These are phyloP conservation scores for Tolypocladium inflatum DNA, from an alignment of 2,329 filamentous ascomycete genomes.

Conservation along the genomic window DNA sequence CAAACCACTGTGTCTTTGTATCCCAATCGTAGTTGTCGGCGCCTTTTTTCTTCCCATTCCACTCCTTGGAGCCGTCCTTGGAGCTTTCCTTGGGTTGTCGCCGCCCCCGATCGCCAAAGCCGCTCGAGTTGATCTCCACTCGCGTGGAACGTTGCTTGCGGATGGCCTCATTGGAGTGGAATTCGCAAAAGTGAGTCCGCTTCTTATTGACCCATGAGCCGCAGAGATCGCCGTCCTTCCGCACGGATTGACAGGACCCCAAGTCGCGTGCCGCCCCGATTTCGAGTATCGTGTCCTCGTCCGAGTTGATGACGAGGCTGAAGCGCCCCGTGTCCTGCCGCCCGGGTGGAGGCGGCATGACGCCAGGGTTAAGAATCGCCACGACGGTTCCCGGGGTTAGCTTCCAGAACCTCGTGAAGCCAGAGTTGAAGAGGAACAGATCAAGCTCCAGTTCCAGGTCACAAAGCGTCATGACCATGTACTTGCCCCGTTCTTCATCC, in stretches of 20 bases:
- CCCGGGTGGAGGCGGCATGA: conserved; percentile 77
- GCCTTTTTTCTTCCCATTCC: conserved; percentile 7
- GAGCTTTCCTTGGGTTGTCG: conserved; percentile 13
- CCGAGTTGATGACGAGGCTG: conserved; percentile 74
- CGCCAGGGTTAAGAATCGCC: conserved; percentile 81
- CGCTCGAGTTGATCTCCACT: conserved; percentile 71
- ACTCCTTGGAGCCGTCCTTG: conserved; percentile 6
- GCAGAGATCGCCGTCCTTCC: conserved; percentile 76
- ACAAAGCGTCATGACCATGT: conserved; percentile 83
- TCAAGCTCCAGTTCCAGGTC: conserved; percentile 89
- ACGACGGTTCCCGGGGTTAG: conserved; percentile 84
- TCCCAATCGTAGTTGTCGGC: conserved; percentile 45
- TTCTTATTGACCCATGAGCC: conserved; percentile 78
- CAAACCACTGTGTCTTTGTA: conserved; percentile 48
- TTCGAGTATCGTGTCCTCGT: conserved; percentile 82
- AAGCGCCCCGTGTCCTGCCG: conserved; percentile 75
- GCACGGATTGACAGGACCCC: conserved; percentile 76
- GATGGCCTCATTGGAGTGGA: conserved; percentile 76
- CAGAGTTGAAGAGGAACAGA: conserved; percentile 82
- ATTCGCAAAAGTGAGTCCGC: conserved; percentile 87
- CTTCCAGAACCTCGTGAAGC: conserved; percentile 90
- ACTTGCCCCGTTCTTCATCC: conserved; percentile 61
- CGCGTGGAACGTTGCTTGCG: conserved; percentile 55
- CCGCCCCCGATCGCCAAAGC: conserved; percentile 28
- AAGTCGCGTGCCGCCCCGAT: conserved; percentile 78